Evolutionary conservation across 2,329 filamentous ascomycete species (phyloP), one percentile per base, ranked within the genome.

Genomic region (Alternaria gaisen): DNA sequence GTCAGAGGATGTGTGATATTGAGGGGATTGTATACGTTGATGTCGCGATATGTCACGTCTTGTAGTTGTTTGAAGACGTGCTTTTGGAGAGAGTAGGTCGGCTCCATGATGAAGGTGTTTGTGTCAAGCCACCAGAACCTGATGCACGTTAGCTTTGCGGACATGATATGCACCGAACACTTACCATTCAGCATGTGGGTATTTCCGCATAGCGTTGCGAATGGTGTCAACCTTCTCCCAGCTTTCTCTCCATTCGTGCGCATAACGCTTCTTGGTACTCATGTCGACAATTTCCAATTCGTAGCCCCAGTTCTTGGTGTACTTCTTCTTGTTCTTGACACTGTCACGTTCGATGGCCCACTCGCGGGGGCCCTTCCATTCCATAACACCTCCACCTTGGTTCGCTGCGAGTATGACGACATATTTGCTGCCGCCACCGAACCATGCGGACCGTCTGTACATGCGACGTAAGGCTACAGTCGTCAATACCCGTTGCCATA

Each of bases 111-210:
- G 80, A 94, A 96, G 3, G 95, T 99, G 81, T 97, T 97, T 40
- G 98, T 87, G 79, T 99, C 95, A 59, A 99, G 85, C 94, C 95
- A 99, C 95, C 95, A 99, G 74, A 99, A 95, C 94, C 94, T 97
- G 75, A n/a, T 54, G n/a, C 7, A 5, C 47, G 62, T 81, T 72
- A 82, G 70, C 55, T 34, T 55, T 14, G 44, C 20, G 22, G 41
- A 42, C n/a, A 24, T 4, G 30, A 24, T 7, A 16, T 26, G 28
- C 22, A 12, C 34, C 38, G 18, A 40, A n/a, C 24, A 80, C 89
- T 80, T 84, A 97, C 95, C 95, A 99, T 83, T 99, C 94, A 34
- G 94, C 95, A 66, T 97, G 86, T 28, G 95, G 95, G 75, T 98
- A 97, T 79, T 97, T 97, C 76, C 89, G 88, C 86, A 99, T 90